These are phyloP conservation scores for Auricularia sp. DNA, from an alignment of 768 basidiomycete genomes.

Conservation along the genomic window DNA sequence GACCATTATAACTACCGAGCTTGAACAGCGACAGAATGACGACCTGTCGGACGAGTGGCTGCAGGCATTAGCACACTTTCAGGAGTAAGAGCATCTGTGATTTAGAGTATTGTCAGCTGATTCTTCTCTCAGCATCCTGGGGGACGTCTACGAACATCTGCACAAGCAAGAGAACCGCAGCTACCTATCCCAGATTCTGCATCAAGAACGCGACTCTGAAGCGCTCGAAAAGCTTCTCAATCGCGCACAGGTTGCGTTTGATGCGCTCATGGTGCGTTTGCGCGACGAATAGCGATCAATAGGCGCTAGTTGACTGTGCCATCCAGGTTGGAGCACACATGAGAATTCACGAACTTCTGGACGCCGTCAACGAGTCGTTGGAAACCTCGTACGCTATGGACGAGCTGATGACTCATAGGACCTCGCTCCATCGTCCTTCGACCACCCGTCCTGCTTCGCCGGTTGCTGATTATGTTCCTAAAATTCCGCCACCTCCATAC, in stretches of 20 bases:
- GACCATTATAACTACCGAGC: neutral
- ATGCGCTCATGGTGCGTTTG: neutral
- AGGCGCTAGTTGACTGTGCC: too few relatives aligned
- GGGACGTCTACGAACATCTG: neutral
- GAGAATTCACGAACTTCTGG: neutral
- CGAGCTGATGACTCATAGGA: neutral
- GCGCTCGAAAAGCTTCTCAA: neutral
- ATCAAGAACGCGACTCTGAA: neutral
- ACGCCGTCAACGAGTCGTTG: neutral
- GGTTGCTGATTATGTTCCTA: too few relatives aligned
- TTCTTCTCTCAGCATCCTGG: neutral
- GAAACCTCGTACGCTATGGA: neutral
- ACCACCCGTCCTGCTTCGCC: too few relatives aligned
- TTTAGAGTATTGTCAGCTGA: neutral
- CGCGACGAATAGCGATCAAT: too few relatives aligned
- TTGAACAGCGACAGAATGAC: neutral
- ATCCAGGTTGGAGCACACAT: neutral
- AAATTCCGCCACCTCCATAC: neutral
- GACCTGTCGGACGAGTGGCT: neutral
- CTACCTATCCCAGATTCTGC: neutral
- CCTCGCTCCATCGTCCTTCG: too few relatives aligned
- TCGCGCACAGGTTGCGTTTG: neutral
- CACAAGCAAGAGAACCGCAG: neutral
- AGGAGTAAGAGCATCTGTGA: neutral
- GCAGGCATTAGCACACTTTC: neutral